A percentile compares a stretch with the other conserved stretches of the same genome.
phyloP scores from a whole-genome alignment of 1,139 yeast species.

The Meyerozyma smithsonii region DNA sequence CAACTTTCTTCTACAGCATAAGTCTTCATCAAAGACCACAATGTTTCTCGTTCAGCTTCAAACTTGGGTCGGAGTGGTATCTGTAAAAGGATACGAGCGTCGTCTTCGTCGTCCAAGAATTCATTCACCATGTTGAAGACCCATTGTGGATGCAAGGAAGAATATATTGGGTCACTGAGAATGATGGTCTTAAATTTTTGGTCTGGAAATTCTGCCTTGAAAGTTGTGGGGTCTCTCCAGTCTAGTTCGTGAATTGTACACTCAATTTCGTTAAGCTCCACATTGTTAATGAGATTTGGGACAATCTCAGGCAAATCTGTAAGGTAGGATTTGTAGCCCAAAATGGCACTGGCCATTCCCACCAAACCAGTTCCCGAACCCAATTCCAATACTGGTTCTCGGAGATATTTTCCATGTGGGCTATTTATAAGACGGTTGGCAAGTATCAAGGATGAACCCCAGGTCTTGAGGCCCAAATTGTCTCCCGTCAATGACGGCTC shows the following conservation, averaged over 20 bases:
- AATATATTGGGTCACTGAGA: constrained; percentile 85
- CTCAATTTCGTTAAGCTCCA: constrained; percentile 42
- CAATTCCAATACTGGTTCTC: constrained; percentile 60
- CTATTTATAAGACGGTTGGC: constrained; percentile 47
- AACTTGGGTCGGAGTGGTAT: constrained; percentile 69
- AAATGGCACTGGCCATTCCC: constrained; percentile 59
- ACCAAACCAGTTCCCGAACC: constrained; percentile 95
- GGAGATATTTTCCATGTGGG: constrained; percentile 16
- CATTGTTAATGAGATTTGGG: constrained; percentile 59
- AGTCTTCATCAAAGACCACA: constrained; percentile 53
- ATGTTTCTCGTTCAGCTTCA: constrained; percentile 53
- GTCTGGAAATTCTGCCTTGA: constrained; percentile 19
- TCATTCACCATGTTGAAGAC: constrained; percentile 52
- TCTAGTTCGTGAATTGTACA: constrained; percentile 53
- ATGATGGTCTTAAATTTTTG: constrained; percentile 52
- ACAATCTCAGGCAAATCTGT: constrained; percentile 82
- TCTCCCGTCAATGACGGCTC: constrained; percentile 90
- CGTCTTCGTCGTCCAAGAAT: constrained; percentile 31
- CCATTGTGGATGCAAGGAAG: constrained; percentile 74
- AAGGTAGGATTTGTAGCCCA: constrained; percentile 49
- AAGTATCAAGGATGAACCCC: constrained; percentile 86
- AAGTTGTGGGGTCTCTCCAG: constrained; percentile 61
- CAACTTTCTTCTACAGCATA: constrained; percentile 21
- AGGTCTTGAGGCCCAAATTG: constrained; percentile 84
- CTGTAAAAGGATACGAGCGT: constrained; percentile 57